Conservation (phyloP, 164 flowering plant species). For the Cinnamomum micranthum region DNA sequence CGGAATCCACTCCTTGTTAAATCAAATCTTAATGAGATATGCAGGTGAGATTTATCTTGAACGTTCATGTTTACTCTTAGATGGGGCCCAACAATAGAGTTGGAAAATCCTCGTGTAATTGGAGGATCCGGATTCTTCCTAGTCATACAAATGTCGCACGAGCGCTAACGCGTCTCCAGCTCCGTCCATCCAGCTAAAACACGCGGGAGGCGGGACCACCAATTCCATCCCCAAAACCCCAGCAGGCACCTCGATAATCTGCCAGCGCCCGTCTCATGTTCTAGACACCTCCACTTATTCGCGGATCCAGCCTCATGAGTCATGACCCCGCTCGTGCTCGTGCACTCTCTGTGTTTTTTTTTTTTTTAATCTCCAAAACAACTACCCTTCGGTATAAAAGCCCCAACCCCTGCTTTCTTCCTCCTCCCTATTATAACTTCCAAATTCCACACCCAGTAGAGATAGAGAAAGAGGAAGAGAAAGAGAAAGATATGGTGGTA, state of each 20-base stretch:
- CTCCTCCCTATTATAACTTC: neutral
- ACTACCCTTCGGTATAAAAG: slow-evolving; percentile 6
- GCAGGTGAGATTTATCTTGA: too few species aligned
- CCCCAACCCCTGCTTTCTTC: neutral
- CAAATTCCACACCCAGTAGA: neutral
- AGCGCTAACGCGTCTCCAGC: too few species aligned
- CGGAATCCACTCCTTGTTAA: too few species aligned
- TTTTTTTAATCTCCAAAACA: too few species aligned
- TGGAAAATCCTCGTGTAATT: too few species aligned
- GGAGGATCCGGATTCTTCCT: too few species aligned
- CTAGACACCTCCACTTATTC: slow-evolving; percentile 11
- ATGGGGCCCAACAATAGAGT: too few species aligned
- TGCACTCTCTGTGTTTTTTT: neutral
- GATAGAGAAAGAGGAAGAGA: neutral
- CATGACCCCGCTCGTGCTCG: slow-evolving; percentile 8
- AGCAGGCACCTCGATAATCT: neutral
- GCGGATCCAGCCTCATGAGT: slow-evolving; percentile 3
- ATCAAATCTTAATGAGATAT: too few species aligned
- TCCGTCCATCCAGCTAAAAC: neutral
- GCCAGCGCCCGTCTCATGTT: slow-evolving; percentile 1
- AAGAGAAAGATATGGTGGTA: slow-evolving; percentile 24
- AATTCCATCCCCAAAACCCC: neutral
- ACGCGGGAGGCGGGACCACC: neutral
- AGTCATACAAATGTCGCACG: too few species aligned
- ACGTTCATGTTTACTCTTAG: too few species aligned